Percentiles rank a stretch among this genome's conserved stretches.
These are phyloP conservation scores for Dioscorea dumetorum DNA, from an alignment of 106 monocot species.

Conservation along the genomic window DNA sequence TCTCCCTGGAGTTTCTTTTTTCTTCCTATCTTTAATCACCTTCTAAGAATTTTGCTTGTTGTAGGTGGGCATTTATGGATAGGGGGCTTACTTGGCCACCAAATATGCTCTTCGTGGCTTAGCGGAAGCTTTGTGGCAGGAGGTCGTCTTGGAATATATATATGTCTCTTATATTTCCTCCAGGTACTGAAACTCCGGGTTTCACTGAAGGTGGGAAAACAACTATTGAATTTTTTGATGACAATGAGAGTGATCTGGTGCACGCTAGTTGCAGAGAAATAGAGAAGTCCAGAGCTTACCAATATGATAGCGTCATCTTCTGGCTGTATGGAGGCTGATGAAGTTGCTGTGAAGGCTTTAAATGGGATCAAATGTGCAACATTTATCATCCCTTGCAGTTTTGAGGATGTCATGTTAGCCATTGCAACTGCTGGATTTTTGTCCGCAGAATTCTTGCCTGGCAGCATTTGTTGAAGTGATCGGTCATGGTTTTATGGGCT, in stretches of 20 bases:
- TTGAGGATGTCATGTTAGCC: slow-evolving; percentile 67
- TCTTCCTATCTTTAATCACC: not conserved
- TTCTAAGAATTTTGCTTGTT: not conserved
- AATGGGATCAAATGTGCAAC: slow-evolving; percentile 47
- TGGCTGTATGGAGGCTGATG: slow-evolving; percentile 56
- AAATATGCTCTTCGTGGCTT: slow-evolving; percentile 80
- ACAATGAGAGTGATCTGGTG: not conserved
- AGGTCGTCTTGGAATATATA: slow-evolving; percentile 66
- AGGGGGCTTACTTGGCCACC: slow-evolving; percentile 70
- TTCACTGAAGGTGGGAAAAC: slow-evolving; percentile 42
- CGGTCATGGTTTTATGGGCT: slow-evolving; percentile 60
- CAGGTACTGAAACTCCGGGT: slow-evolving; percentile 73
- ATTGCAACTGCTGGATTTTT: slow-evolving; percentile 67
- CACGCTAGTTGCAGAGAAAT: slow-evolving; percentile 31
- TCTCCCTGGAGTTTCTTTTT: not conserved
- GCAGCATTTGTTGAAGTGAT: slow-evolving; percentile 51
- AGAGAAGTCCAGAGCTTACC: slow-evolving; percentile 51
- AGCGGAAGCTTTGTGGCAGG: slow-evolving; percentile 67
- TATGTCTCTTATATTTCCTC: slow-evolving; percentile 67
- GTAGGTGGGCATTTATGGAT: slow-evolving; percentile 80
- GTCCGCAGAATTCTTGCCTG: slow-evolving; percentile 63
- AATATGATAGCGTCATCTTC: slow-evolving; percentile 45
- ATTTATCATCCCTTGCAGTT: slow-evolving; percentile 62
- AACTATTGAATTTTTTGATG: not conserved
- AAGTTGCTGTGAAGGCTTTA: slow-evolving; percentile 54